Evolutionary conservation across 495 filamentous ascomycete species (phyloP), one percentile per base, ranked within the genome.

Genomic region (Podospora didyma): DNA sequence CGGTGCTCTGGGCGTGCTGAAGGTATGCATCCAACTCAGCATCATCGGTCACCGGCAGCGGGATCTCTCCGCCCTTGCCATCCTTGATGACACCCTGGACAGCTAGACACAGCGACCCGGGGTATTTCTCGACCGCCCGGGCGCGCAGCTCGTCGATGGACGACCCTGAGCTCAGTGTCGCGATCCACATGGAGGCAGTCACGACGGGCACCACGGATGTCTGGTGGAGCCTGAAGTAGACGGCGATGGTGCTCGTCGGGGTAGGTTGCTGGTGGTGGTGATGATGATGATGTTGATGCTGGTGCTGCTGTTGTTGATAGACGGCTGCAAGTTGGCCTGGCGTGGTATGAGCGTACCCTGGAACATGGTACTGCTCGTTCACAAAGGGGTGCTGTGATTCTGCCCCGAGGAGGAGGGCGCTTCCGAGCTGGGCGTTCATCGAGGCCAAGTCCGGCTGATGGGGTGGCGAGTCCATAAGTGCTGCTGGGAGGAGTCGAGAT

Each of bases 11-110:
- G 3, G 86, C 76, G 67, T 87, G 84, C 42, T 71, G 72, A 58
- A 92, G 62, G 70, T 89, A 92, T 2, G 82, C 84, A 54, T 81
- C 81, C 50, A 92, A 61, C 70, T 91, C 87, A 45, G 82, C 82
- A 62, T 90, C 87, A 28, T 84, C 77, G 52, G 85, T 83, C 62
- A 92, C 84, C 26, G 72, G 64, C 64, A 86, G 76, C 5, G 68
- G 65, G 49, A 84, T 68, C 67, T 87, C 82, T n/a, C 79, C 83
- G 39, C 73, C 74, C 23, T 72, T 68, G 21, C 63, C 73, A 64
- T 85, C 79, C 66, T 82, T 81, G 47, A 88, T 78, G 12, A 89
- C 62, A 2, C 88, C 89, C 62, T 90, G 82, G 22, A 91, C 77
- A 37, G 74, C 79, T 31, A 73, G 68, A 28, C 88, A 79, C 23